These are phyloP conservation scores for Cyanodermella asteris DNA, from an alignment of 2,329 filamentous ascomycete genomes.

Conservation along the genomic window DNA sequence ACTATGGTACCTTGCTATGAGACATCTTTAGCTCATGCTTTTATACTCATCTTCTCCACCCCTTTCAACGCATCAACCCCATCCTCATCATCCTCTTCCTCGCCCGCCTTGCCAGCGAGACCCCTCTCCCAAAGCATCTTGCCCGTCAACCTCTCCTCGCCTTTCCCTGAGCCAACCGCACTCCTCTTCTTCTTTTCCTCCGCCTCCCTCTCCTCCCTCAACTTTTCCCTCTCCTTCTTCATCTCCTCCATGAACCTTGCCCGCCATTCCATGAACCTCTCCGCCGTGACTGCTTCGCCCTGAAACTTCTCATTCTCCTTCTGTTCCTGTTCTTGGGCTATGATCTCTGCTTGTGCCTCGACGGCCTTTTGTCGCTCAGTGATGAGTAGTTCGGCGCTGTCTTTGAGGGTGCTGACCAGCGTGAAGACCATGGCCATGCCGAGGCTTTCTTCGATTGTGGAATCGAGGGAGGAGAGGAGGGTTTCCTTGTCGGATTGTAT, in stretches of 20 bases:
- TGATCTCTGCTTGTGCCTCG: conserved; percentile 29
- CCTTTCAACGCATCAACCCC: too few species aligned
- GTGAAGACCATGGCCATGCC: conserved; percentile 98
- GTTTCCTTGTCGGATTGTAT: conserved; percentile 56
- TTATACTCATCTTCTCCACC: too few species aligned
- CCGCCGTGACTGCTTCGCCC: conserved; percentile 67
- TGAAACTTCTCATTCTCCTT: conserved; percentile 96
- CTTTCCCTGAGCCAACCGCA: background rate
- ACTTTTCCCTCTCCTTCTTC: conserved; percentile 2
- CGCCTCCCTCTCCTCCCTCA: conserved; percentile 1
- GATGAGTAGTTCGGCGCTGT: conserved; percentile 71
- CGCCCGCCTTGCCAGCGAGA: too few species aligned
- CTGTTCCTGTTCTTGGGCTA: conserved; percentile 43
- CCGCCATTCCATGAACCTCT: conserved; percentile 69
- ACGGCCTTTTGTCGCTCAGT: conserved; percentile 46
- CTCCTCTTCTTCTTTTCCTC: background rate
- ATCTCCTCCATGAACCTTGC: conserved; percentile 58
- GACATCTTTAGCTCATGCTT: too few species aligned
- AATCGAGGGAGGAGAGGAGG: conserved; percentile 48
- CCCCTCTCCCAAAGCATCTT: too few species aligned
- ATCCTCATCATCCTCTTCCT: too few species aligned
- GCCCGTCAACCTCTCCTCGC: background rate
- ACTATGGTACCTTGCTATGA: too few species aligned
- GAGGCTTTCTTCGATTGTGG: conserved; percentile 72
- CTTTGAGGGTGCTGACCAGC: conserved; percentile 68